Evolutionary conservation across 305 asterid species (phyloP).

Genomic region (Solanum chacoense): DNA sequence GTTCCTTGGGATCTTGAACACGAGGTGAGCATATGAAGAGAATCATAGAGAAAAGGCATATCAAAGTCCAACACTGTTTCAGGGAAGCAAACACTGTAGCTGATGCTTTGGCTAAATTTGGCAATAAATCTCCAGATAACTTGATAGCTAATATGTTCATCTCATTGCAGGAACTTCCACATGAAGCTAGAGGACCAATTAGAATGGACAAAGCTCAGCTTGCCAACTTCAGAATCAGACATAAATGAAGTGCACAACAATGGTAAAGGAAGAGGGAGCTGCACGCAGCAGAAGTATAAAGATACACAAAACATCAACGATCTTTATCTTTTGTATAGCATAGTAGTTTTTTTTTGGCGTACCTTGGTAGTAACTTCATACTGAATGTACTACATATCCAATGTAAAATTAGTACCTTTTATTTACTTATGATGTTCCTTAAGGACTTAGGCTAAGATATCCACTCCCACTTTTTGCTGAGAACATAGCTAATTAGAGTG

Average conservation of each 20-base stretch:
- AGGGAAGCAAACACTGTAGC: not conserved
- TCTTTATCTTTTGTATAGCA: not conserved
- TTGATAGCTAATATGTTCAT: not conserved
- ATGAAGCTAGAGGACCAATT: not conserved
- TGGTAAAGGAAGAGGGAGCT: not conserved
- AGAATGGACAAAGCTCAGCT: not conserved
- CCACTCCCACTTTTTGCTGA: not conserved
- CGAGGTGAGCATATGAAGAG: not conserved
- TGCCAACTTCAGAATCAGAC: not conserved
- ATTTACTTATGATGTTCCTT: not conserved
- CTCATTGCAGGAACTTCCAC: not conserved
- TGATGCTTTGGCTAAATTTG: not conserved
- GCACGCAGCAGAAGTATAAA: not conserved
- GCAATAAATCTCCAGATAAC: not conserved
- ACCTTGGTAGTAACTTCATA: not conserved
- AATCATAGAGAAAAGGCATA: not conserved
- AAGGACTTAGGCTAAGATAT: not conserved
- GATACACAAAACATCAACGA: not conserved
- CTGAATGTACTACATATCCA: not conserved
- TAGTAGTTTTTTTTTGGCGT: not conserved
- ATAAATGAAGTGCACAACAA: not conserved
- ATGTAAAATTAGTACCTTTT: not conserved
- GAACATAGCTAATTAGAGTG: not conserved
- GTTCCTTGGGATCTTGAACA: not conserved
- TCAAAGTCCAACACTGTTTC: not conserved